Evolutionary conservation across 371 early-diverging fungal species (phyloP), one percentile per base, ranked within the genome.

Genomic region (Mortierella sp.): DNA sequence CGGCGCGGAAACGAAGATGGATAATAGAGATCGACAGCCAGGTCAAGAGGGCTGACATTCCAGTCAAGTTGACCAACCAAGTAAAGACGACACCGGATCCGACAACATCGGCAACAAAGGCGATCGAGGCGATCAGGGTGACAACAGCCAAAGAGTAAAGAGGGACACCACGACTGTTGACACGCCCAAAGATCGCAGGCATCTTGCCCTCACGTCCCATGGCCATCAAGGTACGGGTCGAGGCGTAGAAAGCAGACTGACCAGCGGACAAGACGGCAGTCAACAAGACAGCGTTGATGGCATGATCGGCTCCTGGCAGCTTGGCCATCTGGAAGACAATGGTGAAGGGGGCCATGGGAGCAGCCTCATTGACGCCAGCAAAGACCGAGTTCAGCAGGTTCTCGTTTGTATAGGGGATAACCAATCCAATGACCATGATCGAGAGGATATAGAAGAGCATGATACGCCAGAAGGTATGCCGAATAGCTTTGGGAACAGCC

Each of bases 1-100:
- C 96, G 11, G 89, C 90, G 40, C 96, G 93, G 92, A 96, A 96
- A 34, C 96, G 94, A 63, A 94, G 85, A 75, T 96, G 96, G n/a
- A 92, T 93, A 71, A 94, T 78, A 4, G 91, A 86, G 68, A 96
- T 96, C 50, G 91, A 87, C 50, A 95, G 76, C 96, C 97, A 97
- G 40, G 94, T 92, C 34, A 94, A 85, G 39, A 96, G 86, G 48
- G 95, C 95, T 2, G 96, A 92, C 50, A 93, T 87, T 1, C 93
- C 92, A 10, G 94, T 88, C 29, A 96, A 69, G 76, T 88, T 89
- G 64, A 93, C 88, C 39, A 96, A 84, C 91, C 94, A 95, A 22
- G 77, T 88, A 71, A 95, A 96, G 2, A 95, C 93, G 19, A 89
- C 88, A 41, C 93, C 93, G 13, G 92, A 90, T 14, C 90, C 88